These are phyloP conservation scores for Castanea crenata DNA, from an alignment of 306 rosid genomes.

Conservation along the genomic window DNA sequence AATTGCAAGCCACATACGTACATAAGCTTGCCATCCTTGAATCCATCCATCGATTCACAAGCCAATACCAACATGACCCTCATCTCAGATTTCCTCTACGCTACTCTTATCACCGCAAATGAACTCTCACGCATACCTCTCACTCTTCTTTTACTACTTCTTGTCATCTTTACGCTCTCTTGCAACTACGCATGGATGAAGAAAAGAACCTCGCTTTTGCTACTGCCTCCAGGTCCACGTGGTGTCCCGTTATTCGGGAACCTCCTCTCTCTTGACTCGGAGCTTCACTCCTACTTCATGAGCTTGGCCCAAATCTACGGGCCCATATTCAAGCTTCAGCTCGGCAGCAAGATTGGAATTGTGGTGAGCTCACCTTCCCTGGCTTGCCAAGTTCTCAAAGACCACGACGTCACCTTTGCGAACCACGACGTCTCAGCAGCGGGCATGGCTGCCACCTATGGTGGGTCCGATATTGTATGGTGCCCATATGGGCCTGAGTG, in stretches of 20 bases:
- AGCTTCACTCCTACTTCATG: conserved; percentile 71
- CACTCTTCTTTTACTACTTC: not conserved
- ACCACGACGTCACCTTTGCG: conserved; percentile 66
- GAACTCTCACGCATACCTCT: not conserved
- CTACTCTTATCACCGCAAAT: too few relatives aligned
- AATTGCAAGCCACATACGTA: too few relatives aligned
- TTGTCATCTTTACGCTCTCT: not conserved
- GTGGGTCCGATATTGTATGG: conserved; percentile 64
- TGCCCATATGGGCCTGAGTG: conserved; percentile 70
- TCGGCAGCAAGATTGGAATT: conserved; percentile 52
- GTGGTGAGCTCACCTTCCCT: conserved; percentile 47
- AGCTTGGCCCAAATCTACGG: conserved; percentile 46
- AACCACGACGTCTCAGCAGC: conserved; percentile 70
- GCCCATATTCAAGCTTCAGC: conserved; percentile 60
- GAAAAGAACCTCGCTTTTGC: too few relatives aligned
- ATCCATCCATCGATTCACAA: too few relatives aligned
- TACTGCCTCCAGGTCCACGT: conserved; percentile 61
- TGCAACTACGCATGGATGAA: not conserved
- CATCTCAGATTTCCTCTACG: not conserved
- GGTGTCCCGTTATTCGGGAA: conserved; percentile 70
- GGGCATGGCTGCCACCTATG: conserved; percentile 32
- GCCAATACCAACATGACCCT: not conserved
- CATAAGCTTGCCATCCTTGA: too few relatives aligned
- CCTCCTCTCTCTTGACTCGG: conserved; percentile 64
- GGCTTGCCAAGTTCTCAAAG: conserved; percentile 58